These are phyloP conservation scores for Neoscytalidium dimidiatum DNA, from an alignment of 2,329 filamentous ascomycete genomes.

Conservation along the genomic window DNA sequence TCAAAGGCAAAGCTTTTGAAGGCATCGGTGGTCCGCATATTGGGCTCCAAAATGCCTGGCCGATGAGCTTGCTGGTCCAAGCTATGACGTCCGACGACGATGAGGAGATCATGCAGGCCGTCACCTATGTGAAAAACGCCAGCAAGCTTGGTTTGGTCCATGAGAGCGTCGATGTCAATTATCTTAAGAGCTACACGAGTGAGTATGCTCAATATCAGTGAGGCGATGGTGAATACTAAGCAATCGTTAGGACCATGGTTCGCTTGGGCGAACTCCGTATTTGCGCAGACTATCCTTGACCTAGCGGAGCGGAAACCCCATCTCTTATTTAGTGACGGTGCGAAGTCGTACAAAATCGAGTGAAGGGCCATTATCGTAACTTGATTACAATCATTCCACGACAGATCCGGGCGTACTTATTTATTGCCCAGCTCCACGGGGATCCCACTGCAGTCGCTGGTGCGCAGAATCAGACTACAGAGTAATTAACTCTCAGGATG, in stretches of 20 bases:
- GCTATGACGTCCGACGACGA: conserved; percentile 86
- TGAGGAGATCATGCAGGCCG: conserved; percentile 72
- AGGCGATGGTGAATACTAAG: background rate
- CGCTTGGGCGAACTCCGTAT: conserved; percentile 96
- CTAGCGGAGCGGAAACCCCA: conserved; percentile 86
- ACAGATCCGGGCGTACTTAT: no score
- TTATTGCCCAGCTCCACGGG: no score
- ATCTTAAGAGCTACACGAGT: conserved; percentile 71
- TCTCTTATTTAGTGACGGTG: conserved; percentile 73
- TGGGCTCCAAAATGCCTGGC: conserved; percentile 90
- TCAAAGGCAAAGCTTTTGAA: conserved; percentile 73
- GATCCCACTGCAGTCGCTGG: no score
- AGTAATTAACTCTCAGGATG: no score
- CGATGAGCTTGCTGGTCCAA: conserved; percentile 91
- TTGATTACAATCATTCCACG: no score
- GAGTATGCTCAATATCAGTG: conserved; percentile 33
- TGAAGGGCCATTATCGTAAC: no score
- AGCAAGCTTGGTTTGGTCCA: conserved; percentile 81
- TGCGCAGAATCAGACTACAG: no score
- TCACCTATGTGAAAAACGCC: conserved; percentile 74
- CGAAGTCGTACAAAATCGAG: conserved; percentile 56
- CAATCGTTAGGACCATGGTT: conserved; percentile 73
- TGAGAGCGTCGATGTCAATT: conserved; percentile 86
- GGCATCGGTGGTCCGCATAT: conserved; percentile 88
- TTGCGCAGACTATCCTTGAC: conserved; percentile 88